These are phyloP conservation scores for Scheffersomyces amazonensis DNA, from an alignment of 805 yeast genomes.

Conservation along the genomic window DNA sequence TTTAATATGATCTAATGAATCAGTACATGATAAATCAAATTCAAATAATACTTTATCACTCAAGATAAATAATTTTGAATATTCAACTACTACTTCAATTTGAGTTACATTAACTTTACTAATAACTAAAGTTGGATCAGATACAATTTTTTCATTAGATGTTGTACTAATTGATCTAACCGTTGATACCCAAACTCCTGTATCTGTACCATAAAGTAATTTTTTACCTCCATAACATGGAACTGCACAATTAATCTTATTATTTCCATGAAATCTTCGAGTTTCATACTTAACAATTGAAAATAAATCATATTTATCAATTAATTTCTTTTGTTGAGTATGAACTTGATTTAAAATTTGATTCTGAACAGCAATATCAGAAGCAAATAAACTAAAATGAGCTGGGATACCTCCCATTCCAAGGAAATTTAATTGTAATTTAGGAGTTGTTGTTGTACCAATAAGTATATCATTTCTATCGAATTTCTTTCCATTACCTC, in stretches of 20 bases:
- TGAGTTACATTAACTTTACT: constrained; percentile 78
- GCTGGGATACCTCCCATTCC: constrained; percentile 56
- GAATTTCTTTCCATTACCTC: constrained; percentile 24
- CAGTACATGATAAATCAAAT: constrained; percentile 59
- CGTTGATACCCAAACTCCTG: constrained; percentile 84
- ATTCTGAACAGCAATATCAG: constrained; percentile 62
- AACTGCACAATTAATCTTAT: constrained; percentile 85
- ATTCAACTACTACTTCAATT: constrained; percentile 88
- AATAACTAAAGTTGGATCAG: constrained; percentile 74
- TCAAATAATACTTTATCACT: constrained; percentile 80
- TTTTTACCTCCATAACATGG: constrained; percentile 95
- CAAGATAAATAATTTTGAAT: constrained; percentile 74
- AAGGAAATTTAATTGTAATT: constrained; percentile 49
- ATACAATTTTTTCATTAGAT: constrained; percentile 49
- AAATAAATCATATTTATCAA: constrained; percentile 74
- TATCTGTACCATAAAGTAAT: constrained; percentile 84
- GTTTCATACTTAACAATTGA: constrained; percentile 73
- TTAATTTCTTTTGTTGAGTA: constrained; percentile 72
- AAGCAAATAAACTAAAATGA: constrained; percentile 51
- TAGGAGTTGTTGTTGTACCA: constrained; percentile 22
- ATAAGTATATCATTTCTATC: constrained; percentile 2
- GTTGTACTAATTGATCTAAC: constrained; percentile 52
- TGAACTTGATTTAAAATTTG: constrained; percentile 77
- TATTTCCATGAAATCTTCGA: constrained; percentile 66
- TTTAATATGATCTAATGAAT: constrained; percentile 45